Conservation (phyloP, 2,329 filamentous ascomycete genomes). For the Ophiostoma quercus region DNA sequence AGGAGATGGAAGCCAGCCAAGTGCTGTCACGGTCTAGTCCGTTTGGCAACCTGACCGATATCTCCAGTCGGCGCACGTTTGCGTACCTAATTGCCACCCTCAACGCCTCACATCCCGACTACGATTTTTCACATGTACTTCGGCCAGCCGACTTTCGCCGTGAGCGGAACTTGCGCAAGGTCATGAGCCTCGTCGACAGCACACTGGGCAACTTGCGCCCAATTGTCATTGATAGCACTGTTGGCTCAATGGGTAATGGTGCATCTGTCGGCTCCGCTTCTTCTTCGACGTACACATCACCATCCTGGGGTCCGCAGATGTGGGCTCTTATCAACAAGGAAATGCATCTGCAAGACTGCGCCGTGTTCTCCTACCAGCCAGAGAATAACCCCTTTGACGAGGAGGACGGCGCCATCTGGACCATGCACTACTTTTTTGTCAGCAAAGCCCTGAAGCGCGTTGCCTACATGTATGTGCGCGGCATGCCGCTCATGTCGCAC, state of each 20-base stretch:
- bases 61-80: slow-evolving; percentile 84
- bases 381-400: slow-evolving; percentile 87
- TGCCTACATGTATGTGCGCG: slow-evolving; percentile 86
- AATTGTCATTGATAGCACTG: slow-evolving; percentile 39
- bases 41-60: slow-evolving; percentile 84
- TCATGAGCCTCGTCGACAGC: slow-evolving; percentile 83
- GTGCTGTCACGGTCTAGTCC: slow-evolving; percentile 83
- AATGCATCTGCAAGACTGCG: slow-evolving; percentile 86
- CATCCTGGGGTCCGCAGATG: slow-evolving; percentile 81
- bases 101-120: slow-evolving; percentile 92
- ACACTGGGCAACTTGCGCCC: slow-evolving; percentile 83
- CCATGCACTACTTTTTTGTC: slow-evolving; percentile 95
- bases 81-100: slow-evolving; percentile 94
- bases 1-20: slow-evolving; percentile 60
- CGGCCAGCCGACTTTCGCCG: slow-evolving; percentile 85
- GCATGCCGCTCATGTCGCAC: slow-evolving; percentile 69
- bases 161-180: slow-evolving; percentile 70
- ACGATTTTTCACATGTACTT: slow-evolving; percentile 92
- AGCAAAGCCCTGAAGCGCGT: slow-evolving; percentile 89
- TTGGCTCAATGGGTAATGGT: slow-evolving; percentile 37
- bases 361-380: slow-evolving; percentile 82
- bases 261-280: slow-evolving; percentile 19
- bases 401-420: slow-evolving; percentile 91
- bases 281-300: slow-evolving; percentile 40
- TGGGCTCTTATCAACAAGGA: slow-evolving; percentile 92